Base-by-base conservation (phyloP, 2,329 filamentous ascomycete genomes). In the Sporothrix dimorphospora region DNA sequence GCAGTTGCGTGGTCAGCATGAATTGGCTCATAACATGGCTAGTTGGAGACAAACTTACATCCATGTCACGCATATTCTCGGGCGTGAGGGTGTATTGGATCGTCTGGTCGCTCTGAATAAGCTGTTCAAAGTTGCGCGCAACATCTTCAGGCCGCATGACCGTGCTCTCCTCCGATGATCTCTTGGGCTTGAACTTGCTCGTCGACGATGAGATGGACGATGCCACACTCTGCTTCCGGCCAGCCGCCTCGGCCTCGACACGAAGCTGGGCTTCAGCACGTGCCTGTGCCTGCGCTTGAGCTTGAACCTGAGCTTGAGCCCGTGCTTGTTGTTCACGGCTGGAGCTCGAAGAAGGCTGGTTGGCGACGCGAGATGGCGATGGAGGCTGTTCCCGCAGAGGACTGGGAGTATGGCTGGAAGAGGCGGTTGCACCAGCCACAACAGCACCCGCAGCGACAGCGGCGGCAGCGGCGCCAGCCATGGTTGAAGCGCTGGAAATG, bases 81-180 rank as follows among this genome's bases (percentile, higher is more conserved):
- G 93, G 92, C 0, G 93, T 96, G 38, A 95, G 84, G 1, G 93
- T 95, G 79, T 92, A 95, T 76, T 93, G 92, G 57, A 95, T 90
- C 1, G 93, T 95, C 78, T 94, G 89, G 76, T 94, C 91, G 79
- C 92, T 94, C 72, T 92, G 89, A 74, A 96, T 94, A 68, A 95
- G 84, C 76, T 94, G 87, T 78, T 96, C 93, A 77, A 96, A 91
- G 76, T 92, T 89, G 63, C 87, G 88, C 11, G 88, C 87, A 66
- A 91, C 88, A 72, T 90, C 88, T 61, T 88, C 87, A 7, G 83
- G 81, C 6, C 82, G 83, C 72, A 78, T 84, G 21, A 79, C 78
- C 30, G 80, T 80, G 75, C 84, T 86, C 19, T 91, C 89, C 74
- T 91, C 88, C 0, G 89, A 90, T 4, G 83, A 86, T 51, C 87